These are phyloP conservation scores for Phytophthora constricta DNA, from an alignment of 352 stramenopile species.

Conservation along the genomic window DNA sequence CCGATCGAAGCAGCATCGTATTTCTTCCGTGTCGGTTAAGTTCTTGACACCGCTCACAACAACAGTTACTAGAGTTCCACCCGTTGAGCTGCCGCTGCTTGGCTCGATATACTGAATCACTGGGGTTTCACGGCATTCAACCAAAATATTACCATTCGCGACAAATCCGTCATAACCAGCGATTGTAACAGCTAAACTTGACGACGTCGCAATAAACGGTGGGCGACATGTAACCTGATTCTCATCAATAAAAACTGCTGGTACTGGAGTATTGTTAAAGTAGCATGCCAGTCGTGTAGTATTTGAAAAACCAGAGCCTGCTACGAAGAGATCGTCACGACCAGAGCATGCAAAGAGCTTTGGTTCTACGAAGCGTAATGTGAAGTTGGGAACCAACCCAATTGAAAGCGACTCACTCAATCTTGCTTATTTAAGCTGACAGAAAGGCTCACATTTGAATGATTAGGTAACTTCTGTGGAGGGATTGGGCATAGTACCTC, in stretches of 20 bases:
- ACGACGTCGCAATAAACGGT: conserved; percentile 28
- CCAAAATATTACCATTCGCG: conserved; percentile 14
- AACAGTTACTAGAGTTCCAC: conserved; percentile 26
- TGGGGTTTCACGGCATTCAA: conserved; percentile 28
- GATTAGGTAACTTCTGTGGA: neutral
- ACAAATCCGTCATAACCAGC: conserved; percentile 42
- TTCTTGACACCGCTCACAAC: conserved; percentile 17
- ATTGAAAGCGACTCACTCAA: conserved; percentile 32
- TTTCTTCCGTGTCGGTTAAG: conserved; percentile 4
- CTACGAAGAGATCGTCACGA: conserved; percentile 28
- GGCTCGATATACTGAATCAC: conserved; percentile 30
- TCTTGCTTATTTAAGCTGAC: conserved; percentile 62
- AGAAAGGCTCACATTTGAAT: conserved; percentile 20
- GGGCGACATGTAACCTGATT: conserved; percentile 36
- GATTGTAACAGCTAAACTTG: conserved; percentile 33
- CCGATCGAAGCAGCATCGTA: conserved; percentile 44
- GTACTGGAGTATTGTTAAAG: conserved; percentile 40
- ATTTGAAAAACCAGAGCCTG: conserved; percentile 46
- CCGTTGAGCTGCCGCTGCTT: conserved; percentile 16
- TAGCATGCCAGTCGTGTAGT: conserved; percentile 40
- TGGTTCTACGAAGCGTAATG: conserved; percentile 31
- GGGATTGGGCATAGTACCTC: conserved; percentile 39
- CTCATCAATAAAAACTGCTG: conserved; percentile 37
- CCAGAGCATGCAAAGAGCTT: conserved; percentile 25
- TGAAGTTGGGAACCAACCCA: conserved; percentile 26